Evolutionary conservation across 768 basidiomycete species (phyloP).

Genomic region (Xerocomellus amylosporus): DNA sequence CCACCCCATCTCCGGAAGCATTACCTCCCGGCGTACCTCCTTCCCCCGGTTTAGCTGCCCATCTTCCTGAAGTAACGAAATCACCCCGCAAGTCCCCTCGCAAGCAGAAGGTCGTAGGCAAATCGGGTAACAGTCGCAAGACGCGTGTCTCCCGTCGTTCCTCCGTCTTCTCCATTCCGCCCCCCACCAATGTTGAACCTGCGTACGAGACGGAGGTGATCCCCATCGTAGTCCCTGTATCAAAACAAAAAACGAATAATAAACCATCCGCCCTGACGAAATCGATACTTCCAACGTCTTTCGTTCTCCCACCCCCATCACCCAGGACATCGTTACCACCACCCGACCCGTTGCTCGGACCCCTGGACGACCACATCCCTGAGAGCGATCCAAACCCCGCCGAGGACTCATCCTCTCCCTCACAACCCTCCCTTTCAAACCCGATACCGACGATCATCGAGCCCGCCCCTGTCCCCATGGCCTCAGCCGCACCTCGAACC

Average conservation of each 20-base stretch:
- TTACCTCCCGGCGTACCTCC: conserved; percentile 22
- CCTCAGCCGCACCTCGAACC: conserved; percentile 15
- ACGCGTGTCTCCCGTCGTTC: conserved; percentile 47
- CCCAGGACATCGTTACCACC: conserved; percentile 60
- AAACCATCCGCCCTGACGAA: conserved; percentile 31
- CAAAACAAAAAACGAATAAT: conserved; percentile 24
- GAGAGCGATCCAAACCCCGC: neutral
- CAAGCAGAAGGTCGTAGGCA: conserved; percentile 47
- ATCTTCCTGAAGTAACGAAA: conserved; percentile 35
- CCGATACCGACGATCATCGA: conserved; percentile 23
- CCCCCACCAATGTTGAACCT: conserved; percentile 37
- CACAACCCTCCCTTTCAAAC: conserved; percentile 5
- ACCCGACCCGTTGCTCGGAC: conserved; percentile 37
- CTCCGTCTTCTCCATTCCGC: conserved; percentile 36
- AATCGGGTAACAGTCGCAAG: conserved; percentile 45
- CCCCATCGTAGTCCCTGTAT: conserved; percentile 26
- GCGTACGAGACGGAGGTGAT: conserved; percentile 56
- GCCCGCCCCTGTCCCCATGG: conserved; percentile 9
- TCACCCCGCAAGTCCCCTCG: conserved; percentile 45
- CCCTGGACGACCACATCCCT: conserved; percentile 22
- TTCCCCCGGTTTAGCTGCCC: conserved; percentile 23
- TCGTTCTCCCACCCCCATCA: conserved; percentile 76
- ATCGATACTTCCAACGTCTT: conserved; percentile 63
- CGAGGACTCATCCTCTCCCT: neutral
- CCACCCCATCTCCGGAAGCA: conserved; percentile 29